Evolutionary conservation across 176 grass and related monocot genomes (phyloP).

Genomic region (Lolium perenne): DNA sequence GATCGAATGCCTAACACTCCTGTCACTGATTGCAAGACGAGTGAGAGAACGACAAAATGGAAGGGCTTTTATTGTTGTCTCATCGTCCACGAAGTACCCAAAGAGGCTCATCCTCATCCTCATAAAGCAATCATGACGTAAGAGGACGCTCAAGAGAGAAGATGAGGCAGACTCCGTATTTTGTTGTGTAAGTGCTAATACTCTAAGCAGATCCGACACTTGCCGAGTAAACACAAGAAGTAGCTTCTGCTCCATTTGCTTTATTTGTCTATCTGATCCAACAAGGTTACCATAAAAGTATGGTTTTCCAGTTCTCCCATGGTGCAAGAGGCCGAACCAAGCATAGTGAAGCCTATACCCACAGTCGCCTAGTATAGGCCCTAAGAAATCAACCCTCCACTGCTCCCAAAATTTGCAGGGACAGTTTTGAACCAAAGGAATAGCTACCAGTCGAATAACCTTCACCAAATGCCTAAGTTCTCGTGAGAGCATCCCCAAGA

Average conservation of each 20-base stretch:
- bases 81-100: slow-evolving; percentile 61
- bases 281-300: slow-evolving; percentile 58
- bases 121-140: slow-evolving; percentile 47
- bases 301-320: slow-evolving; percentile 51
- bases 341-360: slow-evolving; percentile 54
- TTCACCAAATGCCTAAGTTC: slow-evolving; percentile 52
- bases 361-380: slow-evolving; percentile 57
- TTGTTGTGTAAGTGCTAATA: slow-evolving; percentile 39
- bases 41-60: slow-evolving; percentile 59
- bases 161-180: slow-evolving; percentile 39
- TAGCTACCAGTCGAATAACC: slow-evolving; percentile 57
- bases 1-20: slow-evolving; percentile 56
- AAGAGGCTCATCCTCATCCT: slow-evolving; percentile 54
- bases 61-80: slow-evolving; percentile 53
- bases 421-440: slow-evolving; percentile 58
- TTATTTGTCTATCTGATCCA: slow-evolving; percentile 59
- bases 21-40: slow-evolving; percentile 53
- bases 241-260: slow-evolving; percentile 57
- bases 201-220: slow-evolving; percentile 50
- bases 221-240: slow-evolving; percentile 68
- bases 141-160: slow-evolving; percentile 49
- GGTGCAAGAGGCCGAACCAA: slow-evolving; percentile 57
- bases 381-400: slow-evolving; percentile 46
- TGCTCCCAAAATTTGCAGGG: slow-evolving; percentile 47
- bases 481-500: slow-evolving; percentile 45